A percentile compares a stretch with the other conserved stretches of the same genome.
phyloP scores from a whole-genome alignment of 345 rosid genomes.

The Arabidopsis arenosa region DNA sequence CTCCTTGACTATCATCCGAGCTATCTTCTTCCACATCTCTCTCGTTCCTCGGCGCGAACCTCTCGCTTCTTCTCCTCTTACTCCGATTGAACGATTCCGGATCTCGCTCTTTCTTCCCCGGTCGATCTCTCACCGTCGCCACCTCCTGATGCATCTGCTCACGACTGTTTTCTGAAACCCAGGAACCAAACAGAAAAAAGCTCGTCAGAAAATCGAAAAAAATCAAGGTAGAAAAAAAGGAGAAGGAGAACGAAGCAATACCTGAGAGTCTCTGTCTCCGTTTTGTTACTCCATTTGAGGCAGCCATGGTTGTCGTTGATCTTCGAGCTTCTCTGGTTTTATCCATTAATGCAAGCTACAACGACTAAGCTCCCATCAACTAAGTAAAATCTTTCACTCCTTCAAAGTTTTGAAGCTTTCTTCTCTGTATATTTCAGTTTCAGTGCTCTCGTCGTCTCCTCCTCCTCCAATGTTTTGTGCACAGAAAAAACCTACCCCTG shows the following conservation, averaged over 20 bases:
- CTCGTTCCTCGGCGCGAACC: conserved; percentile 36
- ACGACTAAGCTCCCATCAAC: conserved; percentile 30
- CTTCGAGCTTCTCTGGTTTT: conserved; percentile 55
- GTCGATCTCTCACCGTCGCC: conserved; percentile 45
- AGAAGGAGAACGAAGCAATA: conserved; percentile 1
- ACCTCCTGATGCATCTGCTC: conserved; percentile 46
- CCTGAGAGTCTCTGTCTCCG: conserved; percentile 52
- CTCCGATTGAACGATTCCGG: conserved; percentile 46
- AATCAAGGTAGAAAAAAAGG: background rate
- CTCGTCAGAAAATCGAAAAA: conserved; percentile 8
- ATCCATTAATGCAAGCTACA: conserved; percentile 51
- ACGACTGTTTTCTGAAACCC: conserved; percentile 45
- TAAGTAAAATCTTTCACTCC: conserved; percentile 21
- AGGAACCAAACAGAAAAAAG: background rate
- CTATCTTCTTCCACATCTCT: conserved; percentile 51
- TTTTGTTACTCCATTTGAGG: conserved; percentile 51
- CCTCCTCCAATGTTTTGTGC: conserved; percentile 30
- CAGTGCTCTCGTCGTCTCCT: conserved; percentile 16
- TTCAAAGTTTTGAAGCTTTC: conserved; percentile 1
- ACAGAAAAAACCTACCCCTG: conserved; percentile 34
- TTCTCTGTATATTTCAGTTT: conserved; percentile 9
- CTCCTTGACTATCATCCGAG: conserved; percentile 50
- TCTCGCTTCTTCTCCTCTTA: conserved; percentile 55
- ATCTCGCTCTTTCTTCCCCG: conserved; percentile 42
- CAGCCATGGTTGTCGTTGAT: conserved; percentile 46